Evolutionary conservation across 2,329 filamentous ascomycete genomes (phyloP).

Genomic region (Colletotrichum sp.): DNA sequence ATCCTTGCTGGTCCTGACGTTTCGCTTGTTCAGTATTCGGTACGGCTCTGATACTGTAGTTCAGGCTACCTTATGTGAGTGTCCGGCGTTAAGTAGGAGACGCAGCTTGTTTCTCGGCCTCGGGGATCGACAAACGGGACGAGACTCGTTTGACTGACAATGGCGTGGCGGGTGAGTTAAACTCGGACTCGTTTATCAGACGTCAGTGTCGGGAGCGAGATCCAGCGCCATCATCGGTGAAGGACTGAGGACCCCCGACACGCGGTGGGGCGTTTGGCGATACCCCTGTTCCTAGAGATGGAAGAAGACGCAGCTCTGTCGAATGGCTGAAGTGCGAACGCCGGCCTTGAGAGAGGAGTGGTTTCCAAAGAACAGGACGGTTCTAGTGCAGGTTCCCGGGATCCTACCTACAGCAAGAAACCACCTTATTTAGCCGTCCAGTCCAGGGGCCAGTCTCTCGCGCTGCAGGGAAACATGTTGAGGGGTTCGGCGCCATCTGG

Average conservation of each 20-base stretch:
- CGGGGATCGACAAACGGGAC: neutral
- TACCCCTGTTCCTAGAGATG: neutral
- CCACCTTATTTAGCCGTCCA: neutral
- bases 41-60: neutral
- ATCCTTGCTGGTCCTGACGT: neutral
- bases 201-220: neutral
- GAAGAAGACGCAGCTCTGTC: neutral
- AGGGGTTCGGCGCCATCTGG: neutral
- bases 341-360: neutral
- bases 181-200: neutral
- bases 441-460: neutral
- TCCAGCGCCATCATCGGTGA: neutral
- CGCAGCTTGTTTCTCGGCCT: neutral
- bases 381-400: constrained; percentile 14
- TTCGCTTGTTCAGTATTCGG: neutral
- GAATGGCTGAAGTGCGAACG: neutral
- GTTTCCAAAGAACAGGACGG: neutral
- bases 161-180: neutral
- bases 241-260: neutral
- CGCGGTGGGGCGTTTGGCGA: neutral
- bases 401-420: neutral
- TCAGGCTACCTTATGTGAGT: neutral
- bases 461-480: neutral
- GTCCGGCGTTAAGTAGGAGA: neutral
- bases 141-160: neutral